A percentile compares a stretch with the other conserved stretches of the same genome.
These are phyloP conservation scores for Colletotrichum tropicicola DNA, from an alignment of 2,329 filamentous ascomycete genomes.

Conservation along the genomic window DNA sequence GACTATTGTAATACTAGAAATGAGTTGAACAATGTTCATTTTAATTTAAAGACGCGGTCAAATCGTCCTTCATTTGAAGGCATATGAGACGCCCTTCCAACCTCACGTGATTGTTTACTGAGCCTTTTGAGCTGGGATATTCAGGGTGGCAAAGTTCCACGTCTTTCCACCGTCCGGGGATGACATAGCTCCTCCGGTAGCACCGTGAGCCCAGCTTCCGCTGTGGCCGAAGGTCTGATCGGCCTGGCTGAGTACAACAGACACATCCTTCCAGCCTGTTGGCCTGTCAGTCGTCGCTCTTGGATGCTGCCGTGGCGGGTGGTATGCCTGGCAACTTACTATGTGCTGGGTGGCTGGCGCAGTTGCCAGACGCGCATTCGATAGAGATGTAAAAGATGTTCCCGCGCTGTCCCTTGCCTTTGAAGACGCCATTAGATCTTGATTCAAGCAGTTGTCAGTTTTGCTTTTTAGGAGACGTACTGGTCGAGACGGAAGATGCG, in stretches of 20 bases:
- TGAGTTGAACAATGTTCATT: too few relatives aligned
- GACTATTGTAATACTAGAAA: too few relatives aligned
- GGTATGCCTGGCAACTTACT: neutral
- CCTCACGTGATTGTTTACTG: neutral
- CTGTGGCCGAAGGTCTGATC: neutral
- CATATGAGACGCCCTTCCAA: neutral
- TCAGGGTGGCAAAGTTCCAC: neutral
- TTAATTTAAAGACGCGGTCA: too few relatives aligned
- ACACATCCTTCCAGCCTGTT: slow-evolving; percentile 4
- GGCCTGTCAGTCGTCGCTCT: neutral
- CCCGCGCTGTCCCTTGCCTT: slow-evolving; percentile 12
- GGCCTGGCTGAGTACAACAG: neutral
- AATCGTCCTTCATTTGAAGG: neutral
- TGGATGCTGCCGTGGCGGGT: neutral
- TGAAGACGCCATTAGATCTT: too few relatives aligned
- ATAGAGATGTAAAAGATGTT: slow-evolving; percentile 15
- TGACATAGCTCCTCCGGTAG: slow-evolving; percentile 1
- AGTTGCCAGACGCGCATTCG: slow-evolving; percentile 5
- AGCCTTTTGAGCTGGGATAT: slow-evolving; percentile 2
- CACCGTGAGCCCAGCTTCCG: slow-evolving; percentile 3
- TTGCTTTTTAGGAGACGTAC: neutral
- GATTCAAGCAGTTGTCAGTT: neutral
- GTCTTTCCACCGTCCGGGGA: neutral
- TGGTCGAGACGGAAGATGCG: neutral
- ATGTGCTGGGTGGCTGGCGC: slow-evolving; percentile 3